Evolutionary conservation across 768 basidiomycete genomes (phyloP).

Genomic region (Termitomyces sp.): DNA sequence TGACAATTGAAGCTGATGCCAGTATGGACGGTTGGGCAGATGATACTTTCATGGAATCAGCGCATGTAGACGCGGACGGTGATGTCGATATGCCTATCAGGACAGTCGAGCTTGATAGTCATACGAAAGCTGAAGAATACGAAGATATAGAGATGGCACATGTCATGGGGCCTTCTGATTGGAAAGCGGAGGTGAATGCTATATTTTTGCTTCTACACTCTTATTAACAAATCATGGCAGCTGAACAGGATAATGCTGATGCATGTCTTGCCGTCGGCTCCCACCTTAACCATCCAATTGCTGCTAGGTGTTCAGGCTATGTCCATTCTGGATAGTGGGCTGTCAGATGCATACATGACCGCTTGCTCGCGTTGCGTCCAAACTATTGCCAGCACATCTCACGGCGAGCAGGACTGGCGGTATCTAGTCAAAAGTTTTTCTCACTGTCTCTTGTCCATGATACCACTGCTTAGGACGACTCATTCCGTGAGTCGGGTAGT

Average conservation of each 20-base stretch:
- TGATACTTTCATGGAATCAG: conserved; percentile 1
- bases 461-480: conserved; percentile 27
- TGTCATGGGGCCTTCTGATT: conserved; percentile 36
- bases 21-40: not conserved
- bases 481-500: conserved; percentile 33
- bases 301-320: conserved; percentile 36
- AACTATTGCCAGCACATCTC: conserved; percentile 33
- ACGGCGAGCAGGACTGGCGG: conserved; percentile 25
- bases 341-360: conserved; percentile 30
- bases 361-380: conserved; percentile 41
- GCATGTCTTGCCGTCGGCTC: conserved; percentile 37
- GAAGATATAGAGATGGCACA: conserved; percentile 20
- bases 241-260: conserved; percentile 56
- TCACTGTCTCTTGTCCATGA: conserved; percentile 33
- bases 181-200: conserved; percentile 49
- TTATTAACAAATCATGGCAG: conserved; percentile 27
- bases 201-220: not conserved
- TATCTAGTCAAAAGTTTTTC: conserved; percentile 26
- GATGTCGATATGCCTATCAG: conserved; percentile 27
- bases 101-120: not conserved
- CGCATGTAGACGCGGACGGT: conserved; percentile 20
- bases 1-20: not conserved
- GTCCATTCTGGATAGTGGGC: conserved; percentile 14
- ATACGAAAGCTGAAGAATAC: not conserved
- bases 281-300: conserved; percentile 45